A percentile compares a stretch with the other conserved stretches of the same genome.
These are phyloP conservation scores for Parietichytrium sp. DNA, from an alignment of 108 stramenopile genomes.

Conservation along the genomic window DNA sequence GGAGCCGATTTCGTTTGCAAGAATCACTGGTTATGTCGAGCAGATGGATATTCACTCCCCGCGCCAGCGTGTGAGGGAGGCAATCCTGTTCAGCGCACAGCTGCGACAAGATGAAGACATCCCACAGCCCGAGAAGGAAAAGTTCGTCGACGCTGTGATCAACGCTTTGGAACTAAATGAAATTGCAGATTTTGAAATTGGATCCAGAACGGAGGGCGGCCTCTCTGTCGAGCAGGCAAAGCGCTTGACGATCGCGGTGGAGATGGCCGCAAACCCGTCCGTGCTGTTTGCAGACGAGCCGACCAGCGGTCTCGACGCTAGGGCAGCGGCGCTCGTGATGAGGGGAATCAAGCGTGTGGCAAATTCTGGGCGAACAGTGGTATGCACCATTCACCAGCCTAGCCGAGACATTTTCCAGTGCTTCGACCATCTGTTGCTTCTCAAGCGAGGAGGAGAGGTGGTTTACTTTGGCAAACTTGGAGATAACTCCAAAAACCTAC, in stretches of 20 bases:
- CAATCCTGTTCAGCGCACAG: constrained; percentile 76
- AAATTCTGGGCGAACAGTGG: constrained; percentile 41
- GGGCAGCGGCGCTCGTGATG: constrained; percentile 62
- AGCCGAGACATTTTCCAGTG: constrained; percentile 30
- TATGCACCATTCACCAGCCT: constrained; percentile 62
- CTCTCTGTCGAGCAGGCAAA: constrained; percentile 71
- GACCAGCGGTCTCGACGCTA: constrained; percentile 76
- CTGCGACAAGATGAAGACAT: constrained; percentile 56
- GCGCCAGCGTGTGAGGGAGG: constrained; percentile 75
- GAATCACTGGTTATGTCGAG: constrained; percentile 77
- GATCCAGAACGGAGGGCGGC: constrained; percentile 49
- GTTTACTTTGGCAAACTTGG: constrained; percentile 66
- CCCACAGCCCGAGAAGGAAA: neutral
- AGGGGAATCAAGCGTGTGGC: constrained; percentile 14
- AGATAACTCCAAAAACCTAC: constrained; percentile 57
- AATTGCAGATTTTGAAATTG: constrained; percentile 32
- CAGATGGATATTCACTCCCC: constrained; percentile 83
- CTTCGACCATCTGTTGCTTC: constrained; percentile 51
- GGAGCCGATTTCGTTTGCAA: neutral
- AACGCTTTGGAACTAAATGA: constrained; percentile 7
- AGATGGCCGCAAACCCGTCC: constrained; percentile 72
- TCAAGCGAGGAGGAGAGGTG: constrained; percentile 55
- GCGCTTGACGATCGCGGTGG: constrained; percentile 71
- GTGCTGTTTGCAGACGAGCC: constrained; percentile 80
- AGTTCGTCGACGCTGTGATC: neutral